Percentiles rank a stretch among this genome's conserved stretches.
These are phyloP conservation scores for Malus hybrid DNA, from an alignment of 331 rosid genomes.

Conservation along the genomic window DNA sequence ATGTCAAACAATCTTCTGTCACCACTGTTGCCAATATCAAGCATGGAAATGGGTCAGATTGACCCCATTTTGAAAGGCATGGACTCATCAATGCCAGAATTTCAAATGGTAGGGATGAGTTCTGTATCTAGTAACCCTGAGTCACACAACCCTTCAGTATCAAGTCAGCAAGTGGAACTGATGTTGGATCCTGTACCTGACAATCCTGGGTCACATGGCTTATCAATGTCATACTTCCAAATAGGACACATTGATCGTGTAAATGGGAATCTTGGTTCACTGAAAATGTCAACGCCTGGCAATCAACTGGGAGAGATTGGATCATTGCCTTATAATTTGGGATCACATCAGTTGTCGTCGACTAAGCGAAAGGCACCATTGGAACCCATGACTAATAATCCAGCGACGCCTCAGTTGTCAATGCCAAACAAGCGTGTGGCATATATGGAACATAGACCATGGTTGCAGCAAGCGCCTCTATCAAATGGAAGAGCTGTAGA, in stretches of 20 bases:
- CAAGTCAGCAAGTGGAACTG: conserved; percentile 30
- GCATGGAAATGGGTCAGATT: conserved; percentile 55
- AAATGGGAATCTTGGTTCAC: conserved; percentile 21
- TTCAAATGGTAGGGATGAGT: conserved; percentile 37
- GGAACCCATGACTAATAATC: conserved; percentile 32
- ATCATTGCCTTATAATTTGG: conserved; percentile 19
- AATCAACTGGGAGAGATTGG: conserved; percentile 40
- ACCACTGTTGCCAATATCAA: conserved; percentile 34
- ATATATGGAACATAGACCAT: conserved; percentile 53
- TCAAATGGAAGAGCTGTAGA: conserved; percentile 35
- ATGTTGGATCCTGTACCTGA: conserved; percentile 28
- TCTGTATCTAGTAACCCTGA: conserved; percentile 33
- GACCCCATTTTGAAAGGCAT: conserved; percentile 38
- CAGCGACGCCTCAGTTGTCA: conserved; percentile 18
- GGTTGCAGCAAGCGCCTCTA: conserved; percentile 61
- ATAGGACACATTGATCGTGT: conserved; percentile 27
- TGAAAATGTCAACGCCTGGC: conserved; percentile 14
- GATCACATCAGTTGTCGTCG: conserved; percentile 29
- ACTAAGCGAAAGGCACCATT: conserved; percentile 61
- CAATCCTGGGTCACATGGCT: conserved; percentile 34
- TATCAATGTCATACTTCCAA: conserved; percentile 26
- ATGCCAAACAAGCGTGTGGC: conserved; percentile 47
- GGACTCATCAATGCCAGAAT: conserved; percentile 47
- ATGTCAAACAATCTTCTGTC: conserved; percentile 60
- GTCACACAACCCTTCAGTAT: conserved; percentile 29